Evolutionary conservation across 495 filamentous ascomycete species (phyloP), one percentile per base, ranked within the genome.

Genomic region (Podospora pseudoanserina): DNA sequence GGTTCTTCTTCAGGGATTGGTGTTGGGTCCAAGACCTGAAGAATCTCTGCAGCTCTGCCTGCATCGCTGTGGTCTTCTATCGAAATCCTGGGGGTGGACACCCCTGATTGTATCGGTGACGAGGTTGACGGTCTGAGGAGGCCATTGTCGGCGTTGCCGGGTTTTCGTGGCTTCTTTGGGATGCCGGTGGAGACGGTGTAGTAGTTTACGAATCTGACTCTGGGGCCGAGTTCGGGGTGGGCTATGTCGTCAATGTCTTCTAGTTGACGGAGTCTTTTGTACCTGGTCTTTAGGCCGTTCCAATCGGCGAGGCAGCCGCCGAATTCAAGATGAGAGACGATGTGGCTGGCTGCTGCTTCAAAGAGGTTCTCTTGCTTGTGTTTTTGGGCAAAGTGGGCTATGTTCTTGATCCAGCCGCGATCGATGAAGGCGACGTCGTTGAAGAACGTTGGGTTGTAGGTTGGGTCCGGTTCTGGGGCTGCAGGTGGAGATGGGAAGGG

Each of bases 121-220:
- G 27, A 39, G 30, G 61, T 34, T 15, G 34, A 7, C 13, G 49
- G 20, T 11, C 2, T 18, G 49, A 26, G 56, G 9, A 44, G 64
- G 56, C 5, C 11, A 55, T 20, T 49, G 7, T 44, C 5, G 9
- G 69, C 5, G 49, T 49, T 7, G 58, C 67, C 71, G 13, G 67
- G 65, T 34, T 71, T 70, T 54, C 67, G 71, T 6, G 67, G 65
- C 32, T 71, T 70, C 79, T 90, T 87, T 32, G 82, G 82, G 66
- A 81, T 79, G 2, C 92, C 93, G 4, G 89, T 90, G 65, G 91
- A 93, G 28, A 90, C 84, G 9, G 94, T 97, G 73, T 95, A 97
- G 76, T 96, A 97, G 73, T 97, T 97, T 55, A 92, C 82, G 73
- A 97, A 97, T 2, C 92, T 84, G 13, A 94, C 84, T 64, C 86